Base-by-base conservation (phyloP, 2,329 filamentous ascomycete genomes). In the Trichoderma aggressivum region DNA sequence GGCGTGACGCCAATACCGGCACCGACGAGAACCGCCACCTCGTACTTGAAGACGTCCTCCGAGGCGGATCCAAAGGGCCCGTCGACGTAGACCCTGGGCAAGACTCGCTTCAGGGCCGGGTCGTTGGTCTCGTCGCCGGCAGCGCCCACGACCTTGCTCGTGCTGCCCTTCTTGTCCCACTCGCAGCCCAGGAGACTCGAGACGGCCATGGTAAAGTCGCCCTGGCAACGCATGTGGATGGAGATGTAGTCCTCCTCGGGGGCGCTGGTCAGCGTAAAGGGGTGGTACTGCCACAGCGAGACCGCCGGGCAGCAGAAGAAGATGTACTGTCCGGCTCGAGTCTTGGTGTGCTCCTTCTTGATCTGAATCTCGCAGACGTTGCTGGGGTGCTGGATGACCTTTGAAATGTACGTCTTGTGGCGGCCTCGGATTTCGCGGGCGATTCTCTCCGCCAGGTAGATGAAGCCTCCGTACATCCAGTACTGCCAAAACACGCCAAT, bases 171-270 rank as follows among this genome's bases (percentile, higher is more conserved):
- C 75, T 84, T 85, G 68, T 89, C 90, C 74, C 92, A 90, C 71
- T 94, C 91, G 80, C 93, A 96, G 8, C 93, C 93, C 4, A 96
- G 86, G 1, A 90, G 87, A 74, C 87, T 87, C 39, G 91, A 90
- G 24, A 96, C 84, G 0, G 86, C 85, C 75, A 86, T 90, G 30
- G 93, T 96, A 78, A 95, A 96, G 82, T 96, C 90, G 74, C 93
- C 92, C n/a, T 91, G 90, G 78, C 92, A 90, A 79, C 93, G 90
- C 79, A 97, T 89, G 81, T 97, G 93, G 50, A 97, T 90, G 1
- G 92, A 95, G 75, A 96, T 94, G 81, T 95, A 95, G 80, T 96
- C 92, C 83, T 97, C 93, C 81, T 97, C 93, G 4, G 93, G 93
- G 1, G 93, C 93, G 73, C 92, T 94, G 14, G 93, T 97, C 62